Base-by-base conservation (phyloP, 129 eudicot species). In the Dittrichia graveolens region DNA sequence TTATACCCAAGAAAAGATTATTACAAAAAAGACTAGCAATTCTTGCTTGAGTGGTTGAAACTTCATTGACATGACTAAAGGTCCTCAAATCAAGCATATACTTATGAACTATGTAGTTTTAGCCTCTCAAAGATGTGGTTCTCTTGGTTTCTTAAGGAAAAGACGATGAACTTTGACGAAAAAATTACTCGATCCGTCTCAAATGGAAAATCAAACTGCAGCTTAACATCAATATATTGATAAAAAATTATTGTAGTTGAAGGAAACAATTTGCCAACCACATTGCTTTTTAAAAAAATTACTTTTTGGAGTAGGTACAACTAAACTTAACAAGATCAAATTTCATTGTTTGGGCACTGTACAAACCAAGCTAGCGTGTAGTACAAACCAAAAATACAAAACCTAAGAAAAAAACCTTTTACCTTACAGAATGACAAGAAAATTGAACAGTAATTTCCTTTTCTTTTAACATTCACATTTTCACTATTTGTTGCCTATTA, bases 311-410 rank as follows among this genome's bases (percentile, higher is more conserved):
- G 39, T 56, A 56, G 39, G 12, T 3, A 7, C 34, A 38, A 39
- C 31, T 13, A 76, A 45, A 49, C 48, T 37, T 47, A 46, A 39
- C 80, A 76, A 67, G 69, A 69, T 57, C 75, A 67, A 46, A 16
- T 76, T 76, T 67, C 54, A 76, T 34, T 59, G 64, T 31, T 43
- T 71, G 31, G 65, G 54, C 43, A 71, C 4, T 35, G 60, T 59
- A 72, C 76, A 72, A 72, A 44, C 76, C 16, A 72, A 58, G 44
- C 67, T 44, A 59, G 57, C 65, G 57, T 67, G 42, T 5, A 61
- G 77, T 61, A 73, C 77, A 73, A 73, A 47, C 77, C 48, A 60
- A 73, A 34, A 11, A 12, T 35, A 48, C n/a, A 69, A 16, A 38
- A 45, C 8, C 45, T 42, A 72, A 12, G 3, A 39, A 52, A 57